Base-by-base conservation (phyloP, 768 basidiomycete species). In the Suillus americanus region DNA sequence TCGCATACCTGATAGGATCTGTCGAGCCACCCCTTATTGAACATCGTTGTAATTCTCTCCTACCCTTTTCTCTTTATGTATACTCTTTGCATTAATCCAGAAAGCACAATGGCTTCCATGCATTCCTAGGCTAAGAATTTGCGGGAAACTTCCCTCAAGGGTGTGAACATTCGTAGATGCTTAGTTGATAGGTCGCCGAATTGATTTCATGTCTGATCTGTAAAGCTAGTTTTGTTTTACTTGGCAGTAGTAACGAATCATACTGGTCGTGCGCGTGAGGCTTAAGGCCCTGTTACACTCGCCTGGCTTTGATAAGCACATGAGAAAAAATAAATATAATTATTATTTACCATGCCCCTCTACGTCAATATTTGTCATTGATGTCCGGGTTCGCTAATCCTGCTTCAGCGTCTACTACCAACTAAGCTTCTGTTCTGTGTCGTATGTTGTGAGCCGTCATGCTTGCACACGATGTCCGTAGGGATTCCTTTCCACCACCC, bases 1-100 rank as follows among this genome's bases (percentile, higher is more conserved):
- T 46, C 80, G 82, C 14, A 83, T 84, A 65, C 83, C 83, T 18
- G 82, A 84, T 62, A 74, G 82, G 68, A 76, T 84, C 41, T 82
- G 77, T 70, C 63, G 69, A 14, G 40, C 71, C 41, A 60, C 53
- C 37, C 65, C 56, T 57, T 57, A 40, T 40, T 57, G 23, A 57
- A 57, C 16, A 37, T 20, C 3, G 14, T 25, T 16, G 23, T 37
- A 38, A 40, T 40, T 57, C 25, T 40, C 10, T 20, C 10, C 18
- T 40, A 16, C 9, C 5, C 23, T 0, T 28, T 25, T 50, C 25
- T 38, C 9, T 38, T 25, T 38, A 14, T 57, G 56, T 20, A 5
- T 16, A 25, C 25, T 23, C n/a, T 33, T 6, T 25, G 51, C 3
- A 8, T 25, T 9, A 38, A 57, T 38, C 40, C 37, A 40, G 55